A percentile compares a stretch with the other conserved stretches of the same genome.
Evolutionary conservation across 768 basidiomycete genomes (phyloP).

Genomic region (Mycena capillaripes): DNA sequence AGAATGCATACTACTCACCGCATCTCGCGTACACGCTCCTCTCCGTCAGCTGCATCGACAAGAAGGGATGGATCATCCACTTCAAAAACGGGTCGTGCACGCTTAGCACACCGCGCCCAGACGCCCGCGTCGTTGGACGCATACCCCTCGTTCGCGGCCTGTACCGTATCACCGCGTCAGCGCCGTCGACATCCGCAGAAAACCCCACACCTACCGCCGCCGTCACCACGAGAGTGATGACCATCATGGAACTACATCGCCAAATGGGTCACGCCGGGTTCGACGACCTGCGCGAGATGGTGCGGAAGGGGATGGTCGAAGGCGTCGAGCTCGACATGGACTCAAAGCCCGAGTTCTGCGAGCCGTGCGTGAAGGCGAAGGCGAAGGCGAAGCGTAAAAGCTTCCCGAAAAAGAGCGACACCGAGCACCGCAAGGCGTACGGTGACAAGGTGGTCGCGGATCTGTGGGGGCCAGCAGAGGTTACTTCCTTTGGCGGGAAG

Average conservation of each 20-base stretch:
- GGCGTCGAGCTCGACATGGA: slow-evolving; percentile 47
- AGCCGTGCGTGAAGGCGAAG: too few relatives aligned
- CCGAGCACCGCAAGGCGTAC: too few relatives aligned
- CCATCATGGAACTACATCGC: not conserved
- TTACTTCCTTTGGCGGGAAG: too few relatives aligned
- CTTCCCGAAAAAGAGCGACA: too few relatives aligned
- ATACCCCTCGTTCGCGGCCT: slow-evolving; percentile 44
- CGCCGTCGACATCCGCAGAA: not conserved
- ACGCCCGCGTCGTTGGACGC: slow-evolving; percentile 34
- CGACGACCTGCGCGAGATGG: slow-evolving; percentile 43
- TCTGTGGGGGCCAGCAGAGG: too few relatives aligned
- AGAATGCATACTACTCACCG: slow-evolving; percentile 19
- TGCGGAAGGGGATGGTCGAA: slow-evolving; percentile 44
- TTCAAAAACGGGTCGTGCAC: slow-evolving; percentile 17
- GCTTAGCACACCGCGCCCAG: slow-evolving; percentile 10
- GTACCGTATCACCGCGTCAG: slow-evolving; percentile 38
- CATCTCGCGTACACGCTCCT: slow-evolving; percentile 17
- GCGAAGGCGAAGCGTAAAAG: too few relatives aligned
- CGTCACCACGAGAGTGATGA: not conserved
- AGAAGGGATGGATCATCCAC: slow-evolving; percentile 17
- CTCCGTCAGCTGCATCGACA: slow-evolving; percentile 9
- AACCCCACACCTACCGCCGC: slow-evolving; percentile 18
- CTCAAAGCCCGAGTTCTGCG: slow-evolving; percentile 40
- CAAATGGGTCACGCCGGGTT: slow-evolving; percentile 52
- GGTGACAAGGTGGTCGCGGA: too few relatives aligned